Evolutionary conservation across 495 filamentous ascomycete species (phyloP), one percentile per base, ranked within the genome.

Genomic region (Margaritispora aquatica): DNA sequence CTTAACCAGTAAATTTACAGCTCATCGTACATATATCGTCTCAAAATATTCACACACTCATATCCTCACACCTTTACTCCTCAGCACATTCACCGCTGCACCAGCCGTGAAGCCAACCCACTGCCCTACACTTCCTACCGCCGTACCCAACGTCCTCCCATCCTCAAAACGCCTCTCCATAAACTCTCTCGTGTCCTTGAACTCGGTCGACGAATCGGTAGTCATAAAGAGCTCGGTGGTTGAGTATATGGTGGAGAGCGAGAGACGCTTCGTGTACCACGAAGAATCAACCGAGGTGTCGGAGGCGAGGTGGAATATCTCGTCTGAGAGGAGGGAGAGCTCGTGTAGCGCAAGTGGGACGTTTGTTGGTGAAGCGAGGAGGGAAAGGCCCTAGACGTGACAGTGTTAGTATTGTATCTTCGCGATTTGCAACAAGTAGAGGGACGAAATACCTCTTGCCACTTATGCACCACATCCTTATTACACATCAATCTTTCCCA

Each of bases 171-270:
- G 75, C 38, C 91, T 76, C 48, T 86, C 78, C 58, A 97, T 71
- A 69, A 97, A 98, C 24, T 80, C 74, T 63, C 86, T 86, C 22
- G 94, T 97, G 54, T 90, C 88, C 1, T 59, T 64, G 63, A 86
- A 89, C 15, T 81, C 83, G 0, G 76, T 69, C 0, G 83, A 88
- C 55, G 69, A 73, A 69, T 97, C 95, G 47, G 87, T 87, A 17
- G 91, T 97, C 92, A 97, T 96, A 71, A 92, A 92, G 2, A 96
- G 74, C 71, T 98, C 94, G 26, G 87, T 82, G 38, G 85, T 87
- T 23, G 90, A 88, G 68, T 97, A 98, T 63, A 96, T 83, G 11
- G 84, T 78, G 2, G 87, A 82, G 4, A 97, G 75, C 1, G 83
- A 83, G 5, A 86, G 82, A 5, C 94, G 85, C 70, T 94, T 94